Evolutionary conservation across 768 basidiomycete genomes (phyloP).

Genomic region (Auricularia auricula-judae): DNA sequence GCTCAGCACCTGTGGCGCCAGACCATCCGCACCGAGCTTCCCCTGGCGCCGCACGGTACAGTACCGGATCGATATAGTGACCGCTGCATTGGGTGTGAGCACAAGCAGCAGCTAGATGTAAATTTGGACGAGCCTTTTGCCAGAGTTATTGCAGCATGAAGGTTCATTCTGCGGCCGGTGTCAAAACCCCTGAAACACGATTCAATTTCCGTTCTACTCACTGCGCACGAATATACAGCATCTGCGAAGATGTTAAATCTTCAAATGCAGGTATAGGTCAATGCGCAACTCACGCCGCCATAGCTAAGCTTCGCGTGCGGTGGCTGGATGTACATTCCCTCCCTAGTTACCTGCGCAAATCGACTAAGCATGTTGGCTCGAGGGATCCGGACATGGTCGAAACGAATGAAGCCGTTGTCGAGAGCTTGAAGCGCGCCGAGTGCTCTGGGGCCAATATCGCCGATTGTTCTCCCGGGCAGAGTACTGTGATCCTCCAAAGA

Average conservation of each 20-base stretch:
- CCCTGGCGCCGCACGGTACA: conserved; percentile 65
- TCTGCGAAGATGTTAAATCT: conserved; percentile 26
- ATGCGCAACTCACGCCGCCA: conserved; percentile 44
- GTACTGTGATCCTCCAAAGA: conserved; percentile 53
- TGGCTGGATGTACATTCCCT: conserved; percentile 52
- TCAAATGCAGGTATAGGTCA: neutral
- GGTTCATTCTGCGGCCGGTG: conserved; percentile 42
- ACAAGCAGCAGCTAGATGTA: neutral
- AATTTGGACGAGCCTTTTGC: conserved; percentile 40
- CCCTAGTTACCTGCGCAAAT: conserved; percentile 58
- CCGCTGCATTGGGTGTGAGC: neutral
- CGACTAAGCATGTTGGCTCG: conserved; percentile 63
- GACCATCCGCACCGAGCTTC: conserved; percentile 32
- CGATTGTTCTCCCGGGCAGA: conserved; percentile 50
- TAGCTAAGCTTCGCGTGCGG: conserved; percentile 68
- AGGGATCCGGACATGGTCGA: conserved; percentile 55
- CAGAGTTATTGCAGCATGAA: conserved; percentile 46
- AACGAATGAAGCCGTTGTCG: conserved; percentile 55
- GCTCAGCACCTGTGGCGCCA: conserved; percentile 56
- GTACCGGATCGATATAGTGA: conserved; percentile 60
- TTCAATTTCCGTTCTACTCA: conserved; percentile 17
- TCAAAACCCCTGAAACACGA: neutral
- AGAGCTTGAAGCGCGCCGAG: conserved; percentile 34
- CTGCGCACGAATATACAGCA: conserved; percentile 64
- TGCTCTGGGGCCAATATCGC: conserved; percentile 65